These are phyloP conservation scores for Candida oleophila DNA, from an alignment of 805 yeast genomes.

Conservation along the genomic window DNA sequence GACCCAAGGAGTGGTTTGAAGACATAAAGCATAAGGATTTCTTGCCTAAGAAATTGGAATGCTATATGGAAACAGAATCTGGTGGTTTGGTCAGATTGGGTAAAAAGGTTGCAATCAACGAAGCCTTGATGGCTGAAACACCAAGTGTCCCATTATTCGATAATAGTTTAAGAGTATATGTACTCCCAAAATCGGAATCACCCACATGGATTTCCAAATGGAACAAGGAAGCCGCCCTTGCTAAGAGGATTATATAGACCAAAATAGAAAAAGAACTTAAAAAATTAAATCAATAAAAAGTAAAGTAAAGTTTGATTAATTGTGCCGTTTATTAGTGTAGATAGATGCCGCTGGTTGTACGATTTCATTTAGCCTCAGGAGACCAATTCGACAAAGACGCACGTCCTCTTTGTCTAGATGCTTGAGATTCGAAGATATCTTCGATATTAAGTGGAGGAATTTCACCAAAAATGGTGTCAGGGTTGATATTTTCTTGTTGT, in stretches of 20 bases:
- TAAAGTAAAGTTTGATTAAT: not conserved
- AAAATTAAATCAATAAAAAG: not conserved
- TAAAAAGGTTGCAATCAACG: constrained; percentile 64
- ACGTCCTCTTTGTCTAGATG: constrained; percentile 52
- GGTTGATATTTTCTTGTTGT: constrained; percentile 47
- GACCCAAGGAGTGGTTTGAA: constrained; percentile 70
- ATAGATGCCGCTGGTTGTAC: not conserved
- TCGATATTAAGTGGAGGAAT: constrained; percentile 68
- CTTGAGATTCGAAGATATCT: constrained; percentile 58
- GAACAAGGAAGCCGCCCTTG: constrained; percentile 60
- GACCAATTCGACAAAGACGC: constrained; percentile 55
- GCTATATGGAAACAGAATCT: constrained; percentile 74
- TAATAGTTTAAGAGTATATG: constrained; percentile 64
- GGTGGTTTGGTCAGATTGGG: constrained; percentile 90
- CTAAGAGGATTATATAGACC: constrained; percentile 26
- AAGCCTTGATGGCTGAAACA: constrained; percentile 57
- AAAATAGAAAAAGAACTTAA: not conserved
- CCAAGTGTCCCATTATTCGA: constrained; percentile 81
- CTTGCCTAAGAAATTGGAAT: constrained; percentile 54
- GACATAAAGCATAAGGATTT: constrained; percentile 59
- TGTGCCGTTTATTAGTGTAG: not conserved
- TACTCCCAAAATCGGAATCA: constrained; percentile 73
- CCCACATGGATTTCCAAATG: constrained; percentile 65
- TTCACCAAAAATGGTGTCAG: constrained; percentile 71
- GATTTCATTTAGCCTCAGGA: constrained; percentile 31